These are phyloP conservation scores for Davidsoniella neocaledoniae DNA, from an alignment of 2,329 filamentous ascomycete genomes.

Conservation along the genomic window DNA sequence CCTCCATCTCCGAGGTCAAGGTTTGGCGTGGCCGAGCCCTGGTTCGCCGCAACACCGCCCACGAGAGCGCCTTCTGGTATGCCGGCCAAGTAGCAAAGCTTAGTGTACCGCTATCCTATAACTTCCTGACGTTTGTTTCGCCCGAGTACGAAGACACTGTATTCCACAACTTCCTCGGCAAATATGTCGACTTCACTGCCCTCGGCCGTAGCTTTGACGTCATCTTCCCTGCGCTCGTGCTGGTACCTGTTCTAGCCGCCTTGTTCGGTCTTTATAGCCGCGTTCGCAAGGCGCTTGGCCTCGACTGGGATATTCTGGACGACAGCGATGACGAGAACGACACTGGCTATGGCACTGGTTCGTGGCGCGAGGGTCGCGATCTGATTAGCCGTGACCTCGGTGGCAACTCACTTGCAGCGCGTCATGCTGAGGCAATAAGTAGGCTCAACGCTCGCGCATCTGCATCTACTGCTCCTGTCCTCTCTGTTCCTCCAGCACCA, in stretches of 20 bases:
- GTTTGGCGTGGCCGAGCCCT: conserved; percentile 94
- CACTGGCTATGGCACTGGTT: conserved; percentile 54
- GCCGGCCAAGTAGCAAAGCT: conserved; percentile 81
- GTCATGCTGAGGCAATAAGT: conserved; percentile 25
- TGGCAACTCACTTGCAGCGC: conserved; percentile 39
- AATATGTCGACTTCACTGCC: conserved; percentile 65
- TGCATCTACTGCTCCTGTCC: conserved; percentile 26
- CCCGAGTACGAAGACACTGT: conserved; percentile 54
- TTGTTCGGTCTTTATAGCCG: conserved; percentile 80
- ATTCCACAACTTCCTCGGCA: conserved; percentile 77
- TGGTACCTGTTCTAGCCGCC: conserved; percentile 71
- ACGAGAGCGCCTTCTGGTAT: conserved; percentile 93
- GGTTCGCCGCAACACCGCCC: conserved; percentile 77
- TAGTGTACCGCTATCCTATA: conserved; percentile 85
- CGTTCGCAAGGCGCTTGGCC: conserved; percentile 60
- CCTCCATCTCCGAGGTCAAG: conserved; percentile 78
- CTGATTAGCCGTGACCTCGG: conserved; percentile 76
- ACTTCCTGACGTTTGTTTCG: conserved; percentile 84
- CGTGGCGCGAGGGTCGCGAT: conserved; percentile 81
- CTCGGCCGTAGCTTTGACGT: conserved; percentile 73
- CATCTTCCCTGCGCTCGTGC: conserved; percentile 74
- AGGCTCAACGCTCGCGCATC: conserved; percentile 18
- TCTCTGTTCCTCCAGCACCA: conserved; percentile 29
- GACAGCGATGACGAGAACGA: conserved; percentile 50
- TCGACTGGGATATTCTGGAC: conserved; percentile 57